Evolutionary conservation across 2,329 filamentous ascomycete genomes (phyloP).

Genomic region (Trichophyton rubrum): DNA sequence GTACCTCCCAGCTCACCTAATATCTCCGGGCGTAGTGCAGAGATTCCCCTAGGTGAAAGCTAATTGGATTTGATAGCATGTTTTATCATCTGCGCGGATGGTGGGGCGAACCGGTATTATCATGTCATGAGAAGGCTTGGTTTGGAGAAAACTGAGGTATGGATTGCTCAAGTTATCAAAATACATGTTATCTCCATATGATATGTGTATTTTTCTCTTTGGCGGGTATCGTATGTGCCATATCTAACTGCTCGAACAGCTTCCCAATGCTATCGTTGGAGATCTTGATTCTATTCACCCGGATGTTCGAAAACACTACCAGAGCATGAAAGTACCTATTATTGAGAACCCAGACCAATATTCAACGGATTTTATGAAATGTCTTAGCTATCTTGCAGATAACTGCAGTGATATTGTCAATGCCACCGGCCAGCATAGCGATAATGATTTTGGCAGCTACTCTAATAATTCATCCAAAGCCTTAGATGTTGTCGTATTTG

Average conservation of each 20-base stretch:
- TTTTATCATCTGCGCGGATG: slow-evolving; percentile 72
- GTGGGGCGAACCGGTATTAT: slow-evolving; percentile 69
- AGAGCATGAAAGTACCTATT: slow-evolving; percentile 46
- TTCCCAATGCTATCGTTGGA: slow-evolving; percentile 65
- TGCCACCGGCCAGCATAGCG: slow-evolving; percentile 4
- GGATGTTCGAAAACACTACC: slow-evolving; percentile 54
- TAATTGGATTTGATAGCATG: slow-evolving; percentile 36
- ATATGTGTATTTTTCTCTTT: background rate
- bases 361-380: slow-evolving; percentile 85
- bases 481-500: slow-evolving; percentile 63
- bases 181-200: background rate
- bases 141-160: slow-evolving; percentile 24
- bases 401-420: slow-evolving; percentile 15
- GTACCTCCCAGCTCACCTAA: background rate
- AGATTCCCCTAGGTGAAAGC: background rate
- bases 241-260: slow-evolving; percentile 21
- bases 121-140: slow-evolving; percentile 33
- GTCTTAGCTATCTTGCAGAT: slow-evolving; percentile 47
- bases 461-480: slow-evolving; percentile 12
- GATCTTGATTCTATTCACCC: slow-evolving; percentile 74
- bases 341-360: slow-evolving; percentile 68
- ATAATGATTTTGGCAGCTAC: background rate
- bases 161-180: background rate
- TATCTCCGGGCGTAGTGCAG: background rate
- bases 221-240: background rate